Conservation (phyloP, 495 filamentous ascomycete genomes). For the Penicillium waksmanii region DNA sequence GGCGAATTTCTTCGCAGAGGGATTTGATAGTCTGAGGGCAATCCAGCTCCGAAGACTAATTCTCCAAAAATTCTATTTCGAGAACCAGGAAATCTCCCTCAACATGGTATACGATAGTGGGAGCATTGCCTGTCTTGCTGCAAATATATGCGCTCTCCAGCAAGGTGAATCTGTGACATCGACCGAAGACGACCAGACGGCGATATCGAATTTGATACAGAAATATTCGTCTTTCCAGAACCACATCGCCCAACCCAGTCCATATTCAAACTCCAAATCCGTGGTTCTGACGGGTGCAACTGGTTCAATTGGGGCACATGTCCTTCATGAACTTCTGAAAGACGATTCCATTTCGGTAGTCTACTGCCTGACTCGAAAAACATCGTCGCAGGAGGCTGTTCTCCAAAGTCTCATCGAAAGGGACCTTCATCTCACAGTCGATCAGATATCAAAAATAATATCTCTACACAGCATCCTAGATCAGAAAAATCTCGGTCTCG, state of each 20-base stretch:
- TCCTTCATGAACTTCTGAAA: constrained; percentile 51
- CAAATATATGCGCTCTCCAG: constrained; percentile 47
- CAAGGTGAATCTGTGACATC: constrained; percentile 25
- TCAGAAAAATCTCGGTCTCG: constrained; percentile 47
- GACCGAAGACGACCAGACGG: constrained; percentile 31
- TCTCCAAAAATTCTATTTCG: constrained; percentile 46
- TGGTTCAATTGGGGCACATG: constrained; percentile 60
- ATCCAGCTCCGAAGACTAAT: constrained; percentile 59
- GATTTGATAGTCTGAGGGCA: constrained; percentile 64
- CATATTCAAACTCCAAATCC: constrained; percentile 10
- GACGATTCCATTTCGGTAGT: constrained; percentile 47
- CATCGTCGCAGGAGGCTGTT: constrained; percentile 28
- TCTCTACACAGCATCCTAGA: constrained; percentile 45
- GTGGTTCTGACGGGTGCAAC: constrained; percentile 64
- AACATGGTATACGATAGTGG: constrained; percentile 60
- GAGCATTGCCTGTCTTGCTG: constrained; percentile 49
- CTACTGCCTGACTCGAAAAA: constrained; percentile 57
- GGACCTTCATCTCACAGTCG: constrained; percentile 30
- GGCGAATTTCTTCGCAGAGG: constrained; percentile 57
- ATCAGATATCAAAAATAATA: constrained; percentile 39
- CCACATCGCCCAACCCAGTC: constrained; percentile 33
- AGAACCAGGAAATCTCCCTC: constrained; percentile 25
- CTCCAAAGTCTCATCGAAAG: constrained; percentile 39
- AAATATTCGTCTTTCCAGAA: constrained; percentile 52
- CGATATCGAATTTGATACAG: constrained; percentile 50